A percentile compares a stretch with the other conserved stretches of the same genome.
phyloP scores from a whole-genome alignment of 1,284 basidiomycete genomes.

The Naganishia sp. region DNA sequence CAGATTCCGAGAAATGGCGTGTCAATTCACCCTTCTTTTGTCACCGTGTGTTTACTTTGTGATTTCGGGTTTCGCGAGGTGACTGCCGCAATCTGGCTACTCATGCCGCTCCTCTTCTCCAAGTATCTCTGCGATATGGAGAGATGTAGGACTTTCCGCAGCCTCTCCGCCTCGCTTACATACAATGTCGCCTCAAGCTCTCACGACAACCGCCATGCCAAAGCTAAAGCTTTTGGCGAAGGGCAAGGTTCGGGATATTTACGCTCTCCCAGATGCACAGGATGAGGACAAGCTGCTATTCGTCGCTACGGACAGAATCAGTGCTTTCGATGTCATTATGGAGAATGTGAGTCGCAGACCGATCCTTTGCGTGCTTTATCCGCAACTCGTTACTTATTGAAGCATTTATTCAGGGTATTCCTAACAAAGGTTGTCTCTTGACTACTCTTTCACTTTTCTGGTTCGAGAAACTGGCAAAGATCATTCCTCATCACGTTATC shows the following conservation, averaged over 20 bases:
- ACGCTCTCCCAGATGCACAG: slow-evolving; percentile 64
- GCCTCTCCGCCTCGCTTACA: not conserved
- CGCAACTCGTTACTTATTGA: not conserved
- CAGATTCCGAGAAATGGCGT: not conserved
- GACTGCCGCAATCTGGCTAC: not conserved
- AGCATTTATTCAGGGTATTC: slow-evolving; percentile 70
- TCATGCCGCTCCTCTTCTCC: not conserved
- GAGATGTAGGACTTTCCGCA: no score
- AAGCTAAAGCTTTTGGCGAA: slow-evolving; percentile 66
- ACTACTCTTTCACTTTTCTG: slow-evolving; percentile 92
- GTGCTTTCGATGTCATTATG: slow-evolving; percentile 93
- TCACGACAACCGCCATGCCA: slow-evolving; percentile 54
- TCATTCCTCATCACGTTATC: slow-evolving; percentile 86
- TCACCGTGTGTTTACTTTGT: slow-evolving; percentile 10
- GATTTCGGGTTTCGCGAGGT: slow-evolving; percentile 14
- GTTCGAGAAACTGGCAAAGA: slow-evolving; percentile 77
- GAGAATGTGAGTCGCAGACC: slow-evolving; percentile 67
- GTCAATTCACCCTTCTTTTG: not conserved
- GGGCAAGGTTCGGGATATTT: slow-evolving; percentile 94
- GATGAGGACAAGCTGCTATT: slow-evolving; percentile 71
- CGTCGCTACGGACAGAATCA: slow-evolving; percentile 93
- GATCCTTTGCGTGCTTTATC: not conserved
- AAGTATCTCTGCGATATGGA: no score
- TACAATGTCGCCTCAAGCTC: slow-evolving; percentile 17
- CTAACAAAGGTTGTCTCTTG: slow-evolving; percentile 87